Evolutionary conservation across 345 rosid species (phyloP).

Genomic region (Streptanthus diversifolius): DNA sequence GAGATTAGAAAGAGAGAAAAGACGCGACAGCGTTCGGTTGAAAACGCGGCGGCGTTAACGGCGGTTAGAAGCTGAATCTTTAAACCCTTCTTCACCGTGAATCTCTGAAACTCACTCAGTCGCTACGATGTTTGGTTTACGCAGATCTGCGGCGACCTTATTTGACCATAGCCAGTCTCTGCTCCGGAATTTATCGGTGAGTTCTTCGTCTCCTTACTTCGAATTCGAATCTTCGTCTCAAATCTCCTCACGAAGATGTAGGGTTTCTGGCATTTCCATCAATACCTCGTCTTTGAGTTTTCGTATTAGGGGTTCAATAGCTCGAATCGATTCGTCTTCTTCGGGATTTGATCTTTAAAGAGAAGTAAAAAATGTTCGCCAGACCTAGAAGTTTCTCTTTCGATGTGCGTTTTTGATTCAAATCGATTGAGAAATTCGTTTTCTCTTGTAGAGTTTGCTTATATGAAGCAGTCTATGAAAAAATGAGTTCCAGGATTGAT

Average conservation of each 20-base stretch:
- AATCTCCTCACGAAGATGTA: not conserved
- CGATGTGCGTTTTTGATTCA: no score
- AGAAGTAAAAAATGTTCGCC: no score
- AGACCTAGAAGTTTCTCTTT: no score
- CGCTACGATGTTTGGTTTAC: constrained; percentile 36
- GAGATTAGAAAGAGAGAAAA: not conserved
- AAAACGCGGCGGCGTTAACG: not conserved
- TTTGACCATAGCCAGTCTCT: constrained; percentile 39
- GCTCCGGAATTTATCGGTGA: constrained; percentile 34
- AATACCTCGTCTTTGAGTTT: not conserved
- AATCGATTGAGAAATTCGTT: not conserved
- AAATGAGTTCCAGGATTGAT: not conserved
- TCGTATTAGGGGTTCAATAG: not conserved
- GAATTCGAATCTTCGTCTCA: not conserved
- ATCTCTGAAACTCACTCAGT: not conserved
- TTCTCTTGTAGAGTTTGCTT: not conserved
- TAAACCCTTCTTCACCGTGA: constrained; percentile 13
- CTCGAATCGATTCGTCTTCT: not conserved
- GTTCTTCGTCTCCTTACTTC: not conserved
- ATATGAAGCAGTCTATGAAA: not conserved
- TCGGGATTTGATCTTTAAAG: not conserved
- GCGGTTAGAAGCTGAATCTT: constrained; percentile 11
- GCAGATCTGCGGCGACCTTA: constrained; percentile 35
- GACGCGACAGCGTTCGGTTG: not conserved
- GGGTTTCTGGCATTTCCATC: not conserved